Evolutionary conservation across 1,139 yeast genomes (phyloP), one percentile per base, ranked within the genome.

Genomic region (Suhomyces coccinellae): DNA sequence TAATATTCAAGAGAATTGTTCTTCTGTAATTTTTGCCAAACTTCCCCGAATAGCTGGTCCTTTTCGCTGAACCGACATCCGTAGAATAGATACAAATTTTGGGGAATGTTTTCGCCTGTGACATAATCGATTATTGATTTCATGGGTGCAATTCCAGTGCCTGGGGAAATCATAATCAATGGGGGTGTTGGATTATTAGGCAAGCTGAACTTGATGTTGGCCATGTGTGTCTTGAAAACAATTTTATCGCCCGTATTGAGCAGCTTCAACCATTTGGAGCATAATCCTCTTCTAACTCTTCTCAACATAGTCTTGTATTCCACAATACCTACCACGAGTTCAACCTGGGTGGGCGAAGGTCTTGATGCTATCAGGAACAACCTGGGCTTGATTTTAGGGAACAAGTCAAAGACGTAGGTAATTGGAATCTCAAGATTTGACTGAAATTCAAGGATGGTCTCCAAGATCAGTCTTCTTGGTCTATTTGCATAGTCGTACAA

Each of bases 111-210:
- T 17, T 34, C 38, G 1, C 61, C 50, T 6, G 50, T 63, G 24
- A 59, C 53, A 4, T 63, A 51, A 36, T 78, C 79, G 11, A 89
- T 73, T 20, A 87, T 59, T 1, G 89, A 77, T 56, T 87, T 78
- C 77, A 90, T 82, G 1, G 97, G 97, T 0, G 98, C 97, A 8
- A 91, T 72, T 1, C 98, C 98, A 0, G 97, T 91, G 7, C 97
- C 98, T 0, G 97, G 95, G 0, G 93, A 83, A 6, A 90, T 76
- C 78, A 90, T 72, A 5, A 90, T 68, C 28, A 86, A 66, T 0
- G 96, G 95, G 1, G 68, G 69, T 3, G 54, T 52, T 0, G 53
- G 51, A 4, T 34, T 41, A 10, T 36, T 40, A 3, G 59, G 53
- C 4, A 40, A 55, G 42, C 6, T 58, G 32, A 77, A 69, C 31